Conservation (phyloP, 2,329 filamentous ascomycete genomes). For the Penicillium sclerotigenum region DNA sequence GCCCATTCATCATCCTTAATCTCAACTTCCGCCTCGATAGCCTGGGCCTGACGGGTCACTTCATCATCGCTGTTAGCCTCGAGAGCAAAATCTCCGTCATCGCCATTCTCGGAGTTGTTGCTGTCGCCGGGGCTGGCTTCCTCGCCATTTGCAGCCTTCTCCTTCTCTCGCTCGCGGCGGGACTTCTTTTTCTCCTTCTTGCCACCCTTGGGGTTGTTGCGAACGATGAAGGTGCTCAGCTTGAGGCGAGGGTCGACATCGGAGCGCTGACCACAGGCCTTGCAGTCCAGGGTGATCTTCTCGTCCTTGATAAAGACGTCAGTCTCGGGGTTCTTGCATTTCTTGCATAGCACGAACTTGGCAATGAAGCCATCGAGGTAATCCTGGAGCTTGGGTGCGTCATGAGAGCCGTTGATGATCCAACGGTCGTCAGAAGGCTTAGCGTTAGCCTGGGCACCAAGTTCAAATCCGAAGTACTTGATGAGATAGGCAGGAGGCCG, state of each 20-base stretch:
- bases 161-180: conserved; percentile 73
- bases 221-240: conserved; percentile 94
- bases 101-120: conserved; percentile 59
- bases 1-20: conserved; percentile 90
- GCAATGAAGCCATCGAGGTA: conserved; percentile 97
- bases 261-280: conserved; percentile 91
- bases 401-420: conserved; percentile 99
- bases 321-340: conserved; percentile 99
- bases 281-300: conserved; percentile 91
- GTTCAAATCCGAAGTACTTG: conserved; percentile 99
- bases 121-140: conserved; percentile 64
- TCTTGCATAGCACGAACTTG: conserved; percentile 98
- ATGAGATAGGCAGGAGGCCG: conserved; percentile 93
- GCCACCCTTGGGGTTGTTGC: conserved; percentile 80
- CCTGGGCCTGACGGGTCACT: conserved; percentile 71
- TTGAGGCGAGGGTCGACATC: conserved; percentile 92
- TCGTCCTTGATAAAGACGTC: conserved; percentile 93
- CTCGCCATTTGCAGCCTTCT: conserved; percentile 59
- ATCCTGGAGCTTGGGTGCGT: conserved; percentile 92
- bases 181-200: conserved; percentile 98
- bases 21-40: conserved; percentile 67
- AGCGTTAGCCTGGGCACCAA: conserved; percentile 97
- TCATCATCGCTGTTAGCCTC: conserved; percentile 87
- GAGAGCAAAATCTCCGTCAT: conserved; percentile 62
- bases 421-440: conserved; percentile 96